These are phyloP conservation scores for Dactylorhiza incarnata DNA, from an alignment of 106 monocot genomes.

Conservation along the genomic window DNA sequence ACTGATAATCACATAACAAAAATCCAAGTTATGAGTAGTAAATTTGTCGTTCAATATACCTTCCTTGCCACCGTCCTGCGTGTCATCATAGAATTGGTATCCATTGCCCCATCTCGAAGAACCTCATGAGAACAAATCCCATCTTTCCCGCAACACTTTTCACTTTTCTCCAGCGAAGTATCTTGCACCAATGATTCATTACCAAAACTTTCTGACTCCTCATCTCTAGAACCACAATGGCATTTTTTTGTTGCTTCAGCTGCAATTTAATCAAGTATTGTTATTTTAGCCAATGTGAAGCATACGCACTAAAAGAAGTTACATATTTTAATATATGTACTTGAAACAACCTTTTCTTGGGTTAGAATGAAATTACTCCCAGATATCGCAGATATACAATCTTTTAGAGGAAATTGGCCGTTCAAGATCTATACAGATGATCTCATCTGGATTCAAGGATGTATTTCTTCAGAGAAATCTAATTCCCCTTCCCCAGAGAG, in stretches of 20 bases:
- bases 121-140: slow-evolving; percentile 90
- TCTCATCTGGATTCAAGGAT: too few relatives aligned
- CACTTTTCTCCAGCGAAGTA: slow-evolving; percentile 25
- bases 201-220: slow-evolving; percentile 14
- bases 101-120: slow-evolving; percentile 53
- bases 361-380: not conserved
- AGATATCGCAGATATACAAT: too few relatives aligned
- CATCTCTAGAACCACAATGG: slow-evolving; percentile 16
- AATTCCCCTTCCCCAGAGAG: too few relatives aligned
- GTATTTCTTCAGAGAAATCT: too few relatives aligned
- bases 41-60: slow-evolving; percentile 21
- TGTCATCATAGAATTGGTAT: slow-evolving; percentile 13
- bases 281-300: not conserved
- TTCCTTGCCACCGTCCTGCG: slow-evolving; percentile 42
- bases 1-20: not conserved
- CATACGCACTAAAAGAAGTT: not conserved
- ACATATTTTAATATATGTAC: not conserved
- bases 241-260: slow-evolving; percentile 15
- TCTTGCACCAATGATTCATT: slow-evolving; percentile 18
- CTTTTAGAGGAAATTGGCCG: too few relatives aligned
- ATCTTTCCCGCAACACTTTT: slow-evolving; percentile 57
- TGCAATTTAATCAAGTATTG: slow-evolving; percentile 16
- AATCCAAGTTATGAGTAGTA: not conserved
- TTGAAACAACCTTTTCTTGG: not conserved
- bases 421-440: too few relatives aligned